Evolutionary conservation across 192 early-diverging fungal species (phyloP), one percentile per base, ranked within the genome.

Genomic region (Coemansia umbellata): DNA sequence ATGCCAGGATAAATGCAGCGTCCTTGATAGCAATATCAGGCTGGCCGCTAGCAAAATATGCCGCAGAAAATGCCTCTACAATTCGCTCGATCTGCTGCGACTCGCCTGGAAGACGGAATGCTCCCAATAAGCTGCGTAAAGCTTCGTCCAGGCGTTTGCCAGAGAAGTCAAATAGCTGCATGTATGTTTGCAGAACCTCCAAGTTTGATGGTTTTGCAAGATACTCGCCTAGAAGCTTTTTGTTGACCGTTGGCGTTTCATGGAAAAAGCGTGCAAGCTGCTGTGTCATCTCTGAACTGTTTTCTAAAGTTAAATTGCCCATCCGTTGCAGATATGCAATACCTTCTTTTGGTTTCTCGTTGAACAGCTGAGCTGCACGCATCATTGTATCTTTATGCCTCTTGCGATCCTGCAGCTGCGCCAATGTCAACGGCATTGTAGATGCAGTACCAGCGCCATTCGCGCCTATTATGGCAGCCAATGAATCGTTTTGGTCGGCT

Each of bases 51-150:
- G 83, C 84, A 76, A 83, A 93, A 59, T 91, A 99, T 0, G 70
- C 81, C 5, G 81, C 80, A 8, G 97, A 84, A 79, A 99, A 99
- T 4, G 83, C 81, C 60, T 97, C 91, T 64, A 97, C 82, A 27
- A 98, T 89, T 10, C 97, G 82, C 45, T 94, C 93, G 49, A 99
- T 99, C 65, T 95, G 92, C 69, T 98, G 95, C 23, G 95, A 86
- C 79, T 99, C 97, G 31, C 97, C 97, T 8, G 95, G 95, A 15
- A 99, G 68, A 17, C 97, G 83, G 79, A 99, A 99, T 28, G 87
- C 83, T 51, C 92, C 94, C 11, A 99, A 62, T n/a, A 98, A 77
- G 22, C 81, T 79, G n/a, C 97, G 82, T 45, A 99, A 60, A 0
- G 94, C 93, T 64, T 96, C 94, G 74, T 98, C 97, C 30, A 99